Conservation (phyloP, 805 yeast genomes). For the Metschnikowia baotianmanensis region DNA sequence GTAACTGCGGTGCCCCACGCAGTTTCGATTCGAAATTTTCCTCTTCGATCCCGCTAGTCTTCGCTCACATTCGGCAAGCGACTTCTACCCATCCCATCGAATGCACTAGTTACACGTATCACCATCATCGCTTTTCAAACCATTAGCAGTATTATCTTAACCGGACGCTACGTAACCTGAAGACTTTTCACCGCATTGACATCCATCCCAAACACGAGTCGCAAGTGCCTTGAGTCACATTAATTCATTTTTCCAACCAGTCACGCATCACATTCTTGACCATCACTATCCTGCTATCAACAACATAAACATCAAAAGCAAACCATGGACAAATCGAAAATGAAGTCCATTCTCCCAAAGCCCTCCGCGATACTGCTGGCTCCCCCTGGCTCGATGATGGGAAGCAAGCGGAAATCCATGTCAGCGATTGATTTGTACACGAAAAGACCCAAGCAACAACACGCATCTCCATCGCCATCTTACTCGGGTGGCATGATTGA, state of each 20-base stretch:
- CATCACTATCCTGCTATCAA: neutral
- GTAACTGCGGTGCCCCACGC: conserved; percentile 17
- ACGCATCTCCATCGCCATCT: conserved; percentile 7
- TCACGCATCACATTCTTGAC: too few relatives aligned
- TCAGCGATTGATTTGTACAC: conserved; percentile 10
- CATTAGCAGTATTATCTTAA: too few relatives aligned
- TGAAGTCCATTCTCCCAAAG: conserved; percentile 44
- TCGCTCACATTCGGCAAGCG: neutral
- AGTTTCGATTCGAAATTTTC: conserved; percentile 6
- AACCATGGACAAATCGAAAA: conserved; percentile 36
- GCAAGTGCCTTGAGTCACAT: too few relatives aligned
- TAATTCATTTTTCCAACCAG: too few relatives aligned
- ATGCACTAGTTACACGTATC: neutral
- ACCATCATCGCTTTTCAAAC: neutral
- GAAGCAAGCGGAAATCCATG: conserved; percentile 19
- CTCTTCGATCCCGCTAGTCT: conserved; percentile 3
- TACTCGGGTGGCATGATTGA: conserved; percentile 7
- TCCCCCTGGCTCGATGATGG: conserved; percentile 7
- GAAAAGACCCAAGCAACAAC: conserved; percentile 14
- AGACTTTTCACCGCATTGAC: too few relatives aligned
- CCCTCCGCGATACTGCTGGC: conserved; percentile 27
- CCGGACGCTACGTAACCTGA: too few relatives aligned
- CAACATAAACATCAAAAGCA: neutral
- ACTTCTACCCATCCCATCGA: neutral
- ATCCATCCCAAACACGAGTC: too few relatives aligned